Conservation (phyloP, 2,329 filamentous ascomycete species). For the Aspergillus fumigatus region DNA sequence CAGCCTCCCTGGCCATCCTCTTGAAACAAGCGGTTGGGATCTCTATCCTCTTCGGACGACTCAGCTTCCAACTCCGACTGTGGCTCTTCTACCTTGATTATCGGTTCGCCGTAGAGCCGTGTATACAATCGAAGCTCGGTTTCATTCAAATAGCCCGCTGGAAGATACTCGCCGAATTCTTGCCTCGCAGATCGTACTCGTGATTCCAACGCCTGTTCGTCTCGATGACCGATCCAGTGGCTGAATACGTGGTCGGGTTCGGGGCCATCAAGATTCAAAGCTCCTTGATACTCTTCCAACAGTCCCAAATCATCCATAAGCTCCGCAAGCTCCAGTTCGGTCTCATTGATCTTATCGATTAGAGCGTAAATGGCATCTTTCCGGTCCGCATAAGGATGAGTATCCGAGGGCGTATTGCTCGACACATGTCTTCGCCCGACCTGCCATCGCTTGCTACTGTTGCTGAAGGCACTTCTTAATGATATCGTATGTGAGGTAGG, state of each 20-base stretch:
- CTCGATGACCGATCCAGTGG: conserved; percentile 27
- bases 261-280: conserved; percentile 20
- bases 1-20: conserved; percentile 35
- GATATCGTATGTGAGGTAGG: conserved; percentile 1
- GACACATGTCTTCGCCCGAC: conserved; percentile 20
- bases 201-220: conserved; percentile 28
- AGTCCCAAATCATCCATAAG: conserved; percentile 33
- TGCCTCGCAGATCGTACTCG: conserved; percentile 66
- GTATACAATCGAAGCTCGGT: conserved; percentile 73
- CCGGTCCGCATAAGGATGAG: conserved; percentile 12
- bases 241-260: conserved; percentile 26
- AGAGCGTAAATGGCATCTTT: conserved; percentile 31
- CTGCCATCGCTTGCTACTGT: conserved; percentile 4
- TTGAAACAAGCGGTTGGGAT: conserved; percentile 32
- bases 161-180: conserved; percentile 71
- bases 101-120: conserved; percentile 72
- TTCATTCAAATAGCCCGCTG: conserved; percentile 62
- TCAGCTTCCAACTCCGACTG: conserved; percentile 22
- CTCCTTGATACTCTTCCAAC: conserved; percentile 22
- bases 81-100: conserved; percentile 31
- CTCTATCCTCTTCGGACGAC: conserved; percentile 25
- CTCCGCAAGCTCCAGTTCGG: conserved; percentile 31
- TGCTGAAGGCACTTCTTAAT: neutral
- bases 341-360: conserved; percentile 35
- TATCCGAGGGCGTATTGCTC: conserved; percentile 15